Conservation (phyloP, 768 basidiomycete genomes). For the Termitomyces sp. region DNA sequence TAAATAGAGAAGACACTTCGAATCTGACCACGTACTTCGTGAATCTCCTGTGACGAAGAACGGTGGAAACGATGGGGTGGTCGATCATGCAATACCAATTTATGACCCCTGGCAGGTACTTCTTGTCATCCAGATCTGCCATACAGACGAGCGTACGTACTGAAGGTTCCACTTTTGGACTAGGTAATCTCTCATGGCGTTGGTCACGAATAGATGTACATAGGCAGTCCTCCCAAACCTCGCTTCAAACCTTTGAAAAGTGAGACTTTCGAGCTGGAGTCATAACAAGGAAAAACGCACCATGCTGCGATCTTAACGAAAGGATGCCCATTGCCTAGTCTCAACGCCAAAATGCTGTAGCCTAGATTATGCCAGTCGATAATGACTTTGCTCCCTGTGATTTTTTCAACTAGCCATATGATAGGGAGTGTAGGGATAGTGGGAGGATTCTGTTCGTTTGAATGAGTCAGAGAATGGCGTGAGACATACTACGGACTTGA, state of each 20-base stretch:
- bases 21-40: slow-evolving; percentile 51
- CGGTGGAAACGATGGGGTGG: slow-evolving; percentile 84
- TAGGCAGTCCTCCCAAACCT: slow-evolving; percentile 78
- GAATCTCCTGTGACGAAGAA: slow-evolving; percentile 64
- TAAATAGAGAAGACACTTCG: neutral
- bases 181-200: slow-evolving; percentile 76
- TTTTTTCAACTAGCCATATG: slow-evolving; percentile 65
- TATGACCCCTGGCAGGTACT: slow-evolving; percentile 55
- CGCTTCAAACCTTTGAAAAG: slow-evolving; percentile 66
- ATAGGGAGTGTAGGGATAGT: slow-evolving; percentile 91
- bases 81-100: slow-evolving; percentile 81
- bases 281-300: slow-evolving; percentile 33
- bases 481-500: slow-evolving; percentile 56
- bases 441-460: slow-evolving; percentile 76
- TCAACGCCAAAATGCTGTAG: slow-evolving; percentile 86
- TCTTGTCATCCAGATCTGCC: neutral
- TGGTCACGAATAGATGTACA: slow-evolving; percentile 91
- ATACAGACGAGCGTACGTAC: slow-evolving; percentile 40
- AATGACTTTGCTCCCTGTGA: slow-evolving; percentile 81
- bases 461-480: neutral
- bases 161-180: slow-evolving; percentile 69
- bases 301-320: slow-evolving; percentile 73
- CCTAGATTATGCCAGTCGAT: slow-evolving; percentile 99
- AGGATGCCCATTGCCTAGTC: slow-evolving; percentile 61
- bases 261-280: neutral